Evolutionary conservation across 1,284 basidiomycete genomes (phyloP), one percentile per base, ranked within the genome.

Genomic region (Trichosporon ovoides): DNA sequence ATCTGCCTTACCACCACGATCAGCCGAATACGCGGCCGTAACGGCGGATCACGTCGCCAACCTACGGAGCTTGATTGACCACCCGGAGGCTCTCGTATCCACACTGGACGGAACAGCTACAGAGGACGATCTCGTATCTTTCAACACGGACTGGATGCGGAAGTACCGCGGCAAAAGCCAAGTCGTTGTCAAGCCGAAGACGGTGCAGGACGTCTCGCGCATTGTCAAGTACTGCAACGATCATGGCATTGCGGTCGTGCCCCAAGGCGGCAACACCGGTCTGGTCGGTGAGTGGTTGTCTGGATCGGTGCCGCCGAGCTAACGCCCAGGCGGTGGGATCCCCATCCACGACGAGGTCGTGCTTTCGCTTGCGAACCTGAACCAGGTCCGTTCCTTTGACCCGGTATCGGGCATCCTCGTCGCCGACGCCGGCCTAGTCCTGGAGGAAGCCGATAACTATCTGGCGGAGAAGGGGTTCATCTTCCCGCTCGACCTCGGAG

Each of bases 191-290:
- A 89, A 87, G 72, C 92, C 92, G 12, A 88, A 87, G 70, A 85
- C 87, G 1, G 88, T 88, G 0, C 77, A 87, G 63, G 85, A 97
- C 77, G 90, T 96, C 70, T 87, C 87, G 71, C 80, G 87, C 63
- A 87, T 96, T 52, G 79, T 93, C 65, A 85, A 84, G 70, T 87
- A 85, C 79, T 93, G 91, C 75, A 83, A 85, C 65, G 79, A 85
- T 60, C 81, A 83, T 53, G 80, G 83, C 51, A 88, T 94, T 51
- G 85, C 85, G 28, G 83, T 97, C 53, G 91, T 95, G 3, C 93
- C 93, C 1, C 93, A 97, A 77, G 93, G 93, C 51, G 93, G 93
- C 40, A 97, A 97, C 78, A 97, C 94, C 0, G 94, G 93, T 12
- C 82, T 97, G 7, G 93, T 97, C 12, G 81, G 70, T 73, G 48